phyloP scores from a whole-genome alignment of 2,329 filamentous ascomycete species.

The Aureobasidium sp. region DNA sequence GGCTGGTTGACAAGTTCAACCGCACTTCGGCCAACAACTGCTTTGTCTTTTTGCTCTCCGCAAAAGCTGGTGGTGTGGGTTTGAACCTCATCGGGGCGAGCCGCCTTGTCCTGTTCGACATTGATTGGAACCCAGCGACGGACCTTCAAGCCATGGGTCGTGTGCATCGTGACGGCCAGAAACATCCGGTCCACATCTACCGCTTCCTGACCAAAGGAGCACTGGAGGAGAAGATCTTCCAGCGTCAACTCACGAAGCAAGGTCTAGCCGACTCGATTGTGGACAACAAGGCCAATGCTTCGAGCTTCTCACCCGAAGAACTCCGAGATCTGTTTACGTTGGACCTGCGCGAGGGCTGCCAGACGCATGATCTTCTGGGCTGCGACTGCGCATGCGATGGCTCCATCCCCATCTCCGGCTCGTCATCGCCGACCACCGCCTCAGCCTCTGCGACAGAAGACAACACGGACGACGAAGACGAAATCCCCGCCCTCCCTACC shows the following conservation, averaged over 20 bases:
- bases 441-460: background rate
- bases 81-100: slow-evolving; percentile 64
- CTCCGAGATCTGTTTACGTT: slow-evolving; percentile 58
- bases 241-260: slow-evolving; percentile 62
- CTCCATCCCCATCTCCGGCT: background rate
- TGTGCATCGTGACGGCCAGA: slow-evolving; percentile 65
- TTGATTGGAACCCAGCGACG: slow-evolving; percentile 68
- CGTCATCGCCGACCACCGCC: background rate
- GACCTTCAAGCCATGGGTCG: slow-evolving; percentile 68
- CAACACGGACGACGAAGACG: slow-evolving; percentile 15
- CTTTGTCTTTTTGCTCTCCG: slow-evolving; percentile 64
- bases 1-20: slow-evolving; percentile 63
- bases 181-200: slow-evolving; percentile 59
- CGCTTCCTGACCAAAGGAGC: slow-evolving; percentile 58
- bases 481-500: slow-evolving; percentile 24
- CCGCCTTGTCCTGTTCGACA: slow-evolving; percentile 61
- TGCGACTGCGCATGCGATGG: slow-evolving; percentile 49
- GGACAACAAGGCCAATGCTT: slow-evolving; percentile 52
- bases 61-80: slow-evolving; percentile 61
- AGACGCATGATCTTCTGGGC: slow-evolving; percentile 58
- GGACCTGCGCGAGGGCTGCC: slow-evolving; percentile 51
- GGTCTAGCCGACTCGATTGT: slow-evolving; percentile 63
- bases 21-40: slow-evolving; percentile 43
- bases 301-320: slow-evolving; percentile 57
- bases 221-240: slow-evolving; percentile 67